A percentile compares a stretch with the other conserved stretches of the same genome.
Conservation (phyloP, 768 basidiomycete species). For the Phylloporus sp. region DNA sequence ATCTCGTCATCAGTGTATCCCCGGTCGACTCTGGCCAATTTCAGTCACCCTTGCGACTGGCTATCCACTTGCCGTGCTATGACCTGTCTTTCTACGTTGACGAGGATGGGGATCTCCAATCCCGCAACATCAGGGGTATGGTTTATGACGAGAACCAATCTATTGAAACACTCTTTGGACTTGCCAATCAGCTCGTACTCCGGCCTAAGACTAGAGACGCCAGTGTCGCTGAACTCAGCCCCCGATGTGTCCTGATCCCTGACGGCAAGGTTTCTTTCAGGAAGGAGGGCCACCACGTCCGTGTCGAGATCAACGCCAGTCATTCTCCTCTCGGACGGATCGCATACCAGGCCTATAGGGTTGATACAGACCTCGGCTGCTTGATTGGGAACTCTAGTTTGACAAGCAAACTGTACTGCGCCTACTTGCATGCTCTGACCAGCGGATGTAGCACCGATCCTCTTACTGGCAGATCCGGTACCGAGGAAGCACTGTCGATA, state of each 20-base stretch:
- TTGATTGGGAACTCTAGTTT: slow-evolving; percentile 13
- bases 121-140: slow-evolving; percentile 38
- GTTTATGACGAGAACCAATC: slow-evolving; percentile 40
- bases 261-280: slow-evolving; percentile 34
- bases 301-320: slow-evolving; percentile 4
- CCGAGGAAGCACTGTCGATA: slow-evolving; percentile 32
- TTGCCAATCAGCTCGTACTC: slow-evolving; percentile 39
- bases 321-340: not conserved
- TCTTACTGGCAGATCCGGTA: slow-evolving; percentile 27
- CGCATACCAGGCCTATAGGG: slow-evolving; percentile 23
- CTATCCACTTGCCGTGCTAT: slow-evolving; percentile 37
- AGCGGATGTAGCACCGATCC: slow-evolving; percentile 40
- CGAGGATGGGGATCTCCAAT: slow-evolving; percentile 33
- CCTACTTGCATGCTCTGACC: slow-evolving; percentile 44
- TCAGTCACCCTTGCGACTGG: slow-evolving; percentile 11
- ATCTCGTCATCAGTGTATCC: slow-evolving; percentile 20
- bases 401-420: slow-evolving; percentile 31
- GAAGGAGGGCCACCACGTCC: slow-evolving; percentile 9
- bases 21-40: not conserved
- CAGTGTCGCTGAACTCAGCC: not conserved
- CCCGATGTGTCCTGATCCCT: slow-evolving; percentile 36
- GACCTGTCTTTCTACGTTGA: slow-evolving; percentile 39
- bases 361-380: slow-evolving; percentile 30
- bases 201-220: slow-evolving; percentile 18
- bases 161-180: slow-evolving; percentile 42